phyloP scores from a whole-genome alignment of 2,329 filamentous ascomycete species.

The Metarhizium guizhouense region DNA sequence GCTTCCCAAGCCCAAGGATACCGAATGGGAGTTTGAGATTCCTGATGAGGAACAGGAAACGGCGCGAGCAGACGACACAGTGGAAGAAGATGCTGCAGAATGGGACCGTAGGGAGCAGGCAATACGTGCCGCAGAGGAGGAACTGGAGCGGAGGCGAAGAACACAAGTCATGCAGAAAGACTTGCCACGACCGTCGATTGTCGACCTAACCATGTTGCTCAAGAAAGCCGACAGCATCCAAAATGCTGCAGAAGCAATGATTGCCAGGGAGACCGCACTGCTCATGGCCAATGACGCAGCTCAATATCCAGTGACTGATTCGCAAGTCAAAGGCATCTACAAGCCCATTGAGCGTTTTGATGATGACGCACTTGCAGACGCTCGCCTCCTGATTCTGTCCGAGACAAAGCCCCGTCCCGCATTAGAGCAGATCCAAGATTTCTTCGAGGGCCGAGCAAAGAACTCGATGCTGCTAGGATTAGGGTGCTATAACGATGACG shows the following conservation, averaged over 20 bases:
- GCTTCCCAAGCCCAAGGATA: slow-evolving; percentile 85
- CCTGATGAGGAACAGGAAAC: slow-evolving; percentile 71
- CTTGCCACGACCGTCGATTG: slow-evolving; percentile 64
- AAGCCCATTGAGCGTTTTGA: slow-evolving; percentile 54
- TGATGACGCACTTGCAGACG: slow-evolving; percentile 64
- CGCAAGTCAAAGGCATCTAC: slow-evolving; percentile 54
- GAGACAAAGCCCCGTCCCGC: slow-evolving; percentile 49
- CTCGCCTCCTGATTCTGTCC: slow-evolving; percentile 65
- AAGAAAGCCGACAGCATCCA: slow-evolving; percentile 50
- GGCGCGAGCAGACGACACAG: slow-evolving; percentile 32
- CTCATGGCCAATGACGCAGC: slow-evolving; percentile 76
- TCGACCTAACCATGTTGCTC: slow-evolving; percentile 64
- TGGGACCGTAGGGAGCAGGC: slow-evolving; percentile 71
- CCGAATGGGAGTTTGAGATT: slow-evolving; percentile 87
- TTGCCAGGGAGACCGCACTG: slow-evolving; percentile 68
- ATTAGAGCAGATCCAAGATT: slow-evolving; percentile 40
- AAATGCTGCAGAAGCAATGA: slow-evolving; percentile 57
- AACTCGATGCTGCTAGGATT: slow-evolving; percentile 65
- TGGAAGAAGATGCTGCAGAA: slow-evolving; percentile 56
- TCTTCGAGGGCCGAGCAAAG: slow-evolving; percentile 43
- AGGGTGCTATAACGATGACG: slow-evolving; percentile 69
- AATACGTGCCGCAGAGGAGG: slow-evolving; percentile 62
- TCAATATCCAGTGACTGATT: slow-evolving; percentile 62
- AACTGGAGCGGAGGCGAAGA: slow-evolving; percentile 71
- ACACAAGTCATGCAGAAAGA: slow-evolving; percentile 85